Base-by-base conservation (phyloP, 257 asterid genomes). In the Nicotiana otophora region DNA sequence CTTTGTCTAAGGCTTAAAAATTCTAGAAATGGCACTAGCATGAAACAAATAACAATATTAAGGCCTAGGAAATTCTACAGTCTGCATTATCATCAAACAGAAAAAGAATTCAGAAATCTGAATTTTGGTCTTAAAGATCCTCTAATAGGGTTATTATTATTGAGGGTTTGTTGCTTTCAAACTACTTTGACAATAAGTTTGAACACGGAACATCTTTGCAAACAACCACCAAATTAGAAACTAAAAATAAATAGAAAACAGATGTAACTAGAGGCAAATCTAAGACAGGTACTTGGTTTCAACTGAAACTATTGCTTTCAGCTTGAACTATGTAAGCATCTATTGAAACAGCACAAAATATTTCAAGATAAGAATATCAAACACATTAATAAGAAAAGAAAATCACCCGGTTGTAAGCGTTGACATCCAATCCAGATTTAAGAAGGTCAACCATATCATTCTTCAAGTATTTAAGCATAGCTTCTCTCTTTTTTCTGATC, bases 391-490 rank as follows among this genome's bases (percentile, higher is more conserved):
- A 67, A 80, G 28, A 16, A 14, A 39, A 23, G 20, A 46, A 72
- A 11, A 46, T 72, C 89, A 95, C 99, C 93, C 98, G 86, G 87
- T 86, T 90, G 80, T 88, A 94, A 68, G 99, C 99, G 33, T 92
- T 77, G 69, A 33, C 10, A 84, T 91, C 96, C 51, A 88, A 72
- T 42, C 89, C 93, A 89, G 86, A 86, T 78, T 58, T 92, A 34
- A 96, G 93, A 79, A 94, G 97, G 87, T 93, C 96, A 68, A 88
- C 87, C 81, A 94, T 83, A 83, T 96, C 99, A 70, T 89, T 94
- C 88, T 88, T 92, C 90, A 94, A 84, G 82, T 87, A 92, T 84
- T 87, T 94, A 89, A 87, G 92, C 86, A 89, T 91, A 83, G 98
- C 97, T 30, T 87, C 90, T 82, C 97, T 92, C 87, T 91, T 96